Evolutionary conservation across 2,329 filamentous ascomycete genomes (phyloP).

Genomic region (Colletotrichum scovillei): DNA sequence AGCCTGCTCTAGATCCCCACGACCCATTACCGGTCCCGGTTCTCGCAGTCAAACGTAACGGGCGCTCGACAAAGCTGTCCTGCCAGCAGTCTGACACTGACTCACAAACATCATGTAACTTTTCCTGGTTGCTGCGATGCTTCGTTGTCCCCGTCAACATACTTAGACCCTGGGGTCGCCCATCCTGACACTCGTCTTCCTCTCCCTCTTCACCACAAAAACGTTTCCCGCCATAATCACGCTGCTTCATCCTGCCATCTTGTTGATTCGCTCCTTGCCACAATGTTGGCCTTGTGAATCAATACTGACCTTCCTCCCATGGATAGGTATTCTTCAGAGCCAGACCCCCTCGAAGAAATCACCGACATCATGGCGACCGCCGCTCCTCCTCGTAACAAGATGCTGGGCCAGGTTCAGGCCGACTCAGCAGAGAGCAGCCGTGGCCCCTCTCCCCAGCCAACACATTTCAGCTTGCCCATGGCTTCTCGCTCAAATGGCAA

Average conservation of each 20-base stretch:
- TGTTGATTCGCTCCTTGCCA: conserved; percentile 36
- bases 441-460: conserved; percentile 87
- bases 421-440: conserved; percentile 60
- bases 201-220: background rate
- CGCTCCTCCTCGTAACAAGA: conserved; percentile 51
- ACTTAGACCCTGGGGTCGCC: conserved; percentile 30
- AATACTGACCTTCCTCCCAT: conserved; percentile 53
- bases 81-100: conserved; percentile 27
- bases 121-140: conserved; percentile 30
- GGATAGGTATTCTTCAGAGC: conserved; percentile 55
- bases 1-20: conserved; percentile 18
- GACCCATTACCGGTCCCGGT: conserved; percentile 22
- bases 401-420: conserved; percentile 54
- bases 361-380: conserved; percentile 46
- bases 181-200: background rate
- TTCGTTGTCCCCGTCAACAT: conserved; percentile 14
- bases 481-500: conserved; percentile 63
- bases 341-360: conserved; percentile 50
- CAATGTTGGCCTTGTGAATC: conserved; percentile 49
- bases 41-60: conserved; percentile 3
- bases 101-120: conserved; percentile 34
- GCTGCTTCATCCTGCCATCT: background rate
- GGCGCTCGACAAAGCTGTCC: conserved; percentile 19
- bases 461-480: conserved; percentile 81
- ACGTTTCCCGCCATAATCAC: background rate